Evolutionary conservation across 768 basidiomycete genomes (phyloP).

Genomic region (Lactifluus echinatus): DNA sequence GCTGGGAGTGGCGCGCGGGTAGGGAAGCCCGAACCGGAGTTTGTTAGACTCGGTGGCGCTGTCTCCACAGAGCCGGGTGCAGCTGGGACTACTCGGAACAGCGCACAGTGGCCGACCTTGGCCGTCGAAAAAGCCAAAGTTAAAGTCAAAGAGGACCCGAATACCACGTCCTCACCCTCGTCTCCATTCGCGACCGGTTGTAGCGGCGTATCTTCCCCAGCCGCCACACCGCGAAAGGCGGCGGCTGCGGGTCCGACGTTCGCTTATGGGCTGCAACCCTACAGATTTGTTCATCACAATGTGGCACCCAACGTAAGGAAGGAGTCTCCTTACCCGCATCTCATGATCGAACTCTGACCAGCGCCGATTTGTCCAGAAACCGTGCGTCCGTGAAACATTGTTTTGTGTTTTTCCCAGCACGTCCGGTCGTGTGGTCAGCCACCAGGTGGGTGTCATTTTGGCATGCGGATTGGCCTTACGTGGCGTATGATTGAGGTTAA

Average conservation of each 20-base stretch:
- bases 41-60: not conserved
- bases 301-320: constrained; percentile 3
- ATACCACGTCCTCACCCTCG: not conserved
- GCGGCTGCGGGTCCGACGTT: constrained; percentile 17
- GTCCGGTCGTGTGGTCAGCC: constrained; percentile 63
- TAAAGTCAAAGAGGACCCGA: not conserved
- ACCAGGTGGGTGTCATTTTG: constrained; percentile 44
- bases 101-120: not conserved
- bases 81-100: not conserved
- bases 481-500: not conserved
- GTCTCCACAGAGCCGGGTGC: not conserved
- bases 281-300: constrained; percentile 39
- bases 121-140: not conserved
- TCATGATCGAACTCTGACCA: not conserved
- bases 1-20: not conserved
- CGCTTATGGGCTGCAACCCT: constrained; percentile 39
- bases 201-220: not conserved
- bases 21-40: not conserved
- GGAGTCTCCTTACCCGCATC: not conserved
- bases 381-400: constrained; percentile 43
- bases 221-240: not conserved
- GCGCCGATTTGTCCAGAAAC: not conserved
- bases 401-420: constrained; percentile 74
- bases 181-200: not conserved
- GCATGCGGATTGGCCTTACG: too few relatives aligned